Base-by-base conservation (phyloP, 805 yeast genomes). In the Candida ponderosae region DNA sequence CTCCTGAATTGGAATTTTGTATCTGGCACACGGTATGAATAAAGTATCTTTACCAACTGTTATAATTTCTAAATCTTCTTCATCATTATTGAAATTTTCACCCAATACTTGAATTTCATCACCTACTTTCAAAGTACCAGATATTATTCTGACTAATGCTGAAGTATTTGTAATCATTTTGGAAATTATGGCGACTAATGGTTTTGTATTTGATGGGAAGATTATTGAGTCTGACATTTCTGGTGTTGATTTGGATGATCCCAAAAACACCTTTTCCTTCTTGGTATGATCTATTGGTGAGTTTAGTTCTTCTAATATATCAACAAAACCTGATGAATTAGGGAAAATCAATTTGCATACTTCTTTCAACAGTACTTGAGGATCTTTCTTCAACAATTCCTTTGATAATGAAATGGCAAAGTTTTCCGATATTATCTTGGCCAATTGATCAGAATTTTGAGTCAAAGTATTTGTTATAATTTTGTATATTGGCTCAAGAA, bases 401-500 rank as follows among this genome's bases (percentile, higher is more conserved):
- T 70, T 65, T 2, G 62, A 57, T 2, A 81, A 31, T 2, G 57
- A 44, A 18, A 75, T 58, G 4, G 70, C 66, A 38, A 80, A 77
- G 23, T 74, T 60, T 2, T 63, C 48, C 49, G 66, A 62, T n/a
- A 86, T 55, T 18, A 72, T 54, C 3, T 40, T 39, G 9, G 68
- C 52, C 15, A 86, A 52, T 0, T 61, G 60, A 5, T 59, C 54
- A 3, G 72, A 59, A 15, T 72, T 71, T 27, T 70, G 65, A 0
- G 86, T 67, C 10, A 90, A 51, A 0, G 83, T 66, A 35, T 74
- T 68, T 0, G 86, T 67, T 28, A 79, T 60, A 8, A 89, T 53
- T 53, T 90, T 89, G 61, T 88, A 90, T 11, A 90, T 50, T 3
- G 97, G 98, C 19, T 75, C 76, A 8, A 88, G 59, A 7, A 93